Evolutionary conservation across 257 asterid genomes (phyloP).

Genomic region (Lantana camara): DNA sequence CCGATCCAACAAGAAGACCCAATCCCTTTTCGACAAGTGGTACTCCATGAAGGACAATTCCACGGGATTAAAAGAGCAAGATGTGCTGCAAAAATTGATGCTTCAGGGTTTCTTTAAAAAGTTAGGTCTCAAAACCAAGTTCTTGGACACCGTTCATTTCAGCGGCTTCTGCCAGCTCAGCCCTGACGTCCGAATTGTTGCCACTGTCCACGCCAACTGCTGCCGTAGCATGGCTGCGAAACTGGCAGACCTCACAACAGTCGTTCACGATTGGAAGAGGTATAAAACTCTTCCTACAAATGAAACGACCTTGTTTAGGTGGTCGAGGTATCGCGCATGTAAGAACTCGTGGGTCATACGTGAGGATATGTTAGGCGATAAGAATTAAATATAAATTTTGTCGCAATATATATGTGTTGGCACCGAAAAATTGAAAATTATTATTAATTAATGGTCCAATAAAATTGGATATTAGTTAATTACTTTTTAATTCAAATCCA

Average conservation of each 20-base stretch:
- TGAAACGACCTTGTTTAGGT: constrained; percentile 27
- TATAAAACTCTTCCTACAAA: constrained; percentile 25
- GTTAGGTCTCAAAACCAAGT: constrained; percentile 35
- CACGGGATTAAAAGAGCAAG: constrained; percentile 43
- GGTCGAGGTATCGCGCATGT: constrained; percentile 46
- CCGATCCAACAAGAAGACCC: constrained; percentile 49
- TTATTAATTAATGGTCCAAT: too few species aligned
- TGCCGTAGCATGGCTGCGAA: constrained; percentile 48
- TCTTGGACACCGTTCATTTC: constrained; percentile 47
- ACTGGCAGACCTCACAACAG: constrained; percentile 41
- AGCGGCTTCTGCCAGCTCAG: constrained; percentile 57
- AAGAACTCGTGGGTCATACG: constrained; percentile 27
- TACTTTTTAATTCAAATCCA: too few species aligned
- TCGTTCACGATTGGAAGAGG: constrained; percentile 48
- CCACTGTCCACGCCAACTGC: constrained; percentile 62
- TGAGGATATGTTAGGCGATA: too few species aligned
- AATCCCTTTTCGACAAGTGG: constrained; percentile 44
- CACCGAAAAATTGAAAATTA: too few species aligned
- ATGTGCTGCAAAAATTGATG: constrained; percentile 22
- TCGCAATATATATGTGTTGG: too few species aligned
- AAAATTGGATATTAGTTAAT: too few species aligned
- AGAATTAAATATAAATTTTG: too few species aligned
- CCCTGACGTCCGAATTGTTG: constrained; percentile 29
- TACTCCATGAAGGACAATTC: constrained; percentile 30
- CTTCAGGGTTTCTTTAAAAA: constrained; percentile 21